Evolutionary conservation across 202 grass and related monocot species (phyloP).

Genomic region (Musa balbisiana): DNA sequence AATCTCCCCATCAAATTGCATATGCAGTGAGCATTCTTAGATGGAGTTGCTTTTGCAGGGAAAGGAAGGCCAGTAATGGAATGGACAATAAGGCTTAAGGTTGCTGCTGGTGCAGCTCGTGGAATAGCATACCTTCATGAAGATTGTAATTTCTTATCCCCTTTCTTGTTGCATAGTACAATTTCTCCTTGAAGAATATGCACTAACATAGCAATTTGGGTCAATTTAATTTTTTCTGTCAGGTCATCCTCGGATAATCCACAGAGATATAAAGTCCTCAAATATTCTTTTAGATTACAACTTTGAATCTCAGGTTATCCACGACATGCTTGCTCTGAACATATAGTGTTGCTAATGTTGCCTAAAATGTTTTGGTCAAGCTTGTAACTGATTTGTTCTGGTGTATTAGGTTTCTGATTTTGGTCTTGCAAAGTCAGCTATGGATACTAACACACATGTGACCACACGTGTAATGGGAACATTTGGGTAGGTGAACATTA

Average conservation of each 20-base stretch:
- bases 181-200: neutral
- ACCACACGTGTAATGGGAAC: slow-evolving; percentile 97
- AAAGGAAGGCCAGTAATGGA: slow-evolving; percentile 48
- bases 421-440: slow-evolving; percentile 91
- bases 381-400: slow-evolving; percentile 2
- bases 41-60: slow-evolving; percentile 39
- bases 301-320: slow-evolving; percentile 82
- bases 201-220: slow-evolving; percentile 18
- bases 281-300: slow-evolving; percentile 98
- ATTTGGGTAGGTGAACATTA: slow-evolving; percentile 57
- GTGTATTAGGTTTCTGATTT: slow-evolving; percentile 91
- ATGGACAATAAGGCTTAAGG: slow-evolving; percentile 82
- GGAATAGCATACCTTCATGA: slow-evolving; percentile 98
- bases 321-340: slow-evolving; percentile 8
- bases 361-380: slow-evolving; percentile 7
- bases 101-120: slow-evolving; percentile 88
- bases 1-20: neutral
- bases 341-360: slow-evolving; percentile 13
- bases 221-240: slow-evolving; percentile 27
- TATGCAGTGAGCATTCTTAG: neutral
- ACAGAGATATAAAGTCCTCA: slow-evolving; percentile 99
- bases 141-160: slow-evolving; percentile 63
- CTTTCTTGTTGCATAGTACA: slow-evolving; percentile 2
- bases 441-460: slow-evolving; percentile 76
- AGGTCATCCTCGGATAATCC: slow-evolving; percentile 98